A percentile compares a stretch with the other conserved stretches of the same genome.
Conservation (phyloP, 2,329 filamentous ascomycete genomes). For the Coniochaeta sp. region DNA sequence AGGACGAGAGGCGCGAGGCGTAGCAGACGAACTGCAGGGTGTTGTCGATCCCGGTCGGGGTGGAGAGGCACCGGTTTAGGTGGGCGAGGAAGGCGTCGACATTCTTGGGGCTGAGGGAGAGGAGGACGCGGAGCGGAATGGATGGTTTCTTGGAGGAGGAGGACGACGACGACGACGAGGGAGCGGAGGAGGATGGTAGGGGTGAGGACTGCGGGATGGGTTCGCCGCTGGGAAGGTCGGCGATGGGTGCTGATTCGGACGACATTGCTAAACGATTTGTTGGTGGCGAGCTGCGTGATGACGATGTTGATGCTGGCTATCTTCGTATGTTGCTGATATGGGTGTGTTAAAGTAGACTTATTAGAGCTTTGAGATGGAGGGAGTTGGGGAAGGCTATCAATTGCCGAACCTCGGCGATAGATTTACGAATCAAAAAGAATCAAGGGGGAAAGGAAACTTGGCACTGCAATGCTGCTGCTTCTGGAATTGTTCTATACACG, state of each 20-base stretch:
- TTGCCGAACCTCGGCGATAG: conserved; percentile 1
- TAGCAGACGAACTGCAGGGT: conserved; percentile 65
- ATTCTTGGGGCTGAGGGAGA: conserved; percentile 29
- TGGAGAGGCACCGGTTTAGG: conserved; percentile 57
- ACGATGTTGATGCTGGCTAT: background rate
- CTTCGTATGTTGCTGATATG: background rate
- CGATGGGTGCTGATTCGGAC: conserved; percentile 6
- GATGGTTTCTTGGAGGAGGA: conserved; percentile 2
- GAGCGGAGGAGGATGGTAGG: conserved; percentile 2
- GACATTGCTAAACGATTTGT: background rate
- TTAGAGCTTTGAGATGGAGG: background rate
- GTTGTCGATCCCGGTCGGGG: conserved; percentile 62
- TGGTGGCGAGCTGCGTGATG: background rate
- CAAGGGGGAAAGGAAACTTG: background rate
- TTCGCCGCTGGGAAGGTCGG: conserved; percentile 17
- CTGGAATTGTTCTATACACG: background rate
- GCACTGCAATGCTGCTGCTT: background rate
- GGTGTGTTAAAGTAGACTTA: background rate
- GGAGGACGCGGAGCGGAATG: conserved; percentile 17
- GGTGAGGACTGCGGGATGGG: conserved; percentile 12
- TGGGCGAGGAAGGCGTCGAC: conserved; percentile 47
- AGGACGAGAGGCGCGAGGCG: conserved; percentile 47
- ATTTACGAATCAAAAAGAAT: background rate
- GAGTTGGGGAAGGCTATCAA: background rate
- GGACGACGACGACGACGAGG: conserved; percentile 5